Evolutionary conservation across 2,329 filamentous ascomycete species (phyloP), one percentile per base, ranked within the genome.

Genomic region (Diplodia mutila): DNA sequence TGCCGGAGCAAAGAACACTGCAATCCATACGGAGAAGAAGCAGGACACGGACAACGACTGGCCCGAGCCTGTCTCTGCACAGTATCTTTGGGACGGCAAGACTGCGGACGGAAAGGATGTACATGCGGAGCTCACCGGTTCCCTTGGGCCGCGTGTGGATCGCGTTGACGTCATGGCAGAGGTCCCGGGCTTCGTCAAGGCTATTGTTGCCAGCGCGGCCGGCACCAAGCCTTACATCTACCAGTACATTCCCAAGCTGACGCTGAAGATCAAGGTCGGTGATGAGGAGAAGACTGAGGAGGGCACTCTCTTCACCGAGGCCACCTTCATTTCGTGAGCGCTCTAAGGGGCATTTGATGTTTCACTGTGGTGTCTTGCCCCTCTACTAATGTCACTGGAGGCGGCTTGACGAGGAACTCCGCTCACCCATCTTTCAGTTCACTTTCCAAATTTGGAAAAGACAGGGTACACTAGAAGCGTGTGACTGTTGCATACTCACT

Each of bases 171-270:
- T 99, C 74, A 96, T 99, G 93, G 93, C 91, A 27, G 94, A 99
- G 80, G 91, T 99, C 42, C 95, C 95, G 3, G 92, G 91, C 34
- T 97, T 99, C 75, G 90, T 99, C 79, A 99, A 99, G 87, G 89
- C 89, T 73, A 93, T 99, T 76, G 93, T 97, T 29, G 92, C 92
- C 52, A 90, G 87, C 71, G 92, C 94, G 14, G 93, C 90, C 3
- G 95, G 95, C 70, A 97, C 95, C 32, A 95, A 93, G 84, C 95
- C 95, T 5, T 99, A 97, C 80, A 98, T 99, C 74, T 99, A 97
- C 82, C 95, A 97, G 91, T 98, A 90, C 80, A 85, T 85, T 21
- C 90, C 91, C 68, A 87, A 87, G 74, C 85, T 92, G 67, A 87
- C 87, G 18, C 82, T 99, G 72, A 94, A 95, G 84, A 75, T 99